Evolutionary conservation across 1,139 yeast species (phyloP), one percentile per base, ranked within the genome.

Genomic region (Debaryomyces nepalensis): DNA sequence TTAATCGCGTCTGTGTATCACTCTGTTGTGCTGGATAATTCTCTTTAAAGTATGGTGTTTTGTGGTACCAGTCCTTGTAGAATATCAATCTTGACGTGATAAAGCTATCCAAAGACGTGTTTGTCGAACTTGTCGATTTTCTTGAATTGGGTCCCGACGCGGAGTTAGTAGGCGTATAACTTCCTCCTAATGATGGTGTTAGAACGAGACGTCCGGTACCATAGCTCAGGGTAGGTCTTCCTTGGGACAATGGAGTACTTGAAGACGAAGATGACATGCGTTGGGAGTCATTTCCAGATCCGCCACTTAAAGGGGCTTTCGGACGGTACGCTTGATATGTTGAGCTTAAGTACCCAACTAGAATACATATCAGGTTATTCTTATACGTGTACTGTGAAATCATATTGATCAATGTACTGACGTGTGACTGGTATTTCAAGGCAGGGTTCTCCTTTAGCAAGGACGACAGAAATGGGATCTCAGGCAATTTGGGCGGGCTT

Each of bases 51-150:
- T 58, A 60, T 0, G 63, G 59, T 14, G 67, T 48, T 15, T 61
- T 61, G 39, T 59, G 63, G 50, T 58, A 64, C 75, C 75, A 70
- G 45, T 70, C 76, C 30, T 58, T 59, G 52, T 61, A 70, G 42
- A 73, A 68, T 4, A 66, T 41, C 3, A 69, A 45, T 30, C 70
- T 52, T 3, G 63, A 52, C 1, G 63, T 55, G 16, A 68, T 47
- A 11, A 55, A 53, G 11, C 62, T 47, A 23, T 61, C 60, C 29
- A 56, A 35, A 8, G 47, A 42, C 21, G 26, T 29, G 10, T 12
- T 24, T 26, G 20, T 37, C 12, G 35, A 39, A 22, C 23, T 39
- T 9, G 23, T 20, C 15, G 22, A 21, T 18, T 34, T 34, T n/a
- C 29, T 15, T 4, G 27, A 19, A 3, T 20, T 4, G 14, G 33